Evolutionary conservation across 2,329 filamentous ascomycete species (phyloP), one percentile per base, ranked within the genome.

Genomic region (Neodidymelliopsis sp.): DNA sequence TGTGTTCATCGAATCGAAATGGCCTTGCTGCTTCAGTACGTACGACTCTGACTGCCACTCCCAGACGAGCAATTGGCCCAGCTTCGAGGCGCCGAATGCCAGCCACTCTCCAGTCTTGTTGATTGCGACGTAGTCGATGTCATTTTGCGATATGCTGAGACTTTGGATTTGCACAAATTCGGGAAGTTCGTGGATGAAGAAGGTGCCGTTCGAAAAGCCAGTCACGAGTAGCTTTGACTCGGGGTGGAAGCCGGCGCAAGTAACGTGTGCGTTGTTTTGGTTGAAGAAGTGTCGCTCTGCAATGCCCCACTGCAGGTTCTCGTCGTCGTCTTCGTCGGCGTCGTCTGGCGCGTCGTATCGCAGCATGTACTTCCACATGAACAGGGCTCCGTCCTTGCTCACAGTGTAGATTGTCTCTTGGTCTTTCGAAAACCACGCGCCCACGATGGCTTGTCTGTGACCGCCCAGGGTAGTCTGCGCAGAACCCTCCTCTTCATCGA

Each of bases 21-120:
- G 94, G 0, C 93, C 94, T 73, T 97, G 94, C 69, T 99, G 94
- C 75, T 99, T 99, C 36, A 99, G 79, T 49, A 99, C 95, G 73
- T 99, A 99, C 5, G 93, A 97, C 74, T 99, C 95, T 0, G 94
- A 99, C 70, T 97, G 93, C 92, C 95, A 99, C 72, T 99, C 94
- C 94, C 94, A 99, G 4, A 99, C 94, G 4, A 99, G 78, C n/a
- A 99, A 80, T 70, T 99, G 94, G 0, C 95, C 95, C 4, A 96
- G 81, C 65, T 95, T 95, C 2, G 94, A 96, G 0, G 95, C 94
- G 11, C 93, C 94, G 71, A 99, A 97, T 0, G 95, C 95, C 16
- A 99, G 78, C 94, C 94, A 99, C 76, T 97, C 93, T 41, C 94
- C 94, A 23, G 88, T 90, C 71, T 90, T 89, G 76, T 97, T 99